Base-by-base conservation (phyloP, 805 yeast species). In the Ogataea neopini region DNA sequence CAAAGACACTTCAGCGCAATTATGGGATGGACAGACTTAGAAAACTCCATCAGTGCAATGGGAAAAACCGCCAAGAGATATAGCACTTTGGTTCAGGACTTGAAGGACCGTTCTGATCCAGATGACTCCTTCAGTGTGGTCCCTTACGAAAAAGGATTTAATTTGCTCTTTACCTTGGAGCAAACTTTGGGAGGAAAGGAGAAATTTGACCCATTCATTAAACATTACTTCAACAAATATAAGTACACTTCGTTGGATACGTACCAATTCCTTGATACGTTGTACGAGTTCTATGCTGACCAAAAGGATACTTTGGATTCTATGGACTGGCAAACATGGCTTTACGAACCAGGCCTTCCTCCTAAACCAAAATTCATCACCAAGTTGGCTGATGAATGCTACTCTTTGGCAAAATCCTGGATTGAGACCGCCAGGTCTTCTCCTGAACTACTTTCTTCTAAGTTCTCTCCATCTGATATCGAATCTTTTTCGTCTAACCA, bases 121-220 rank as follows among this genome's bases (percentile, higher is more conserved):
- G 97, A 90, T 67, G 96, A 89, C 58, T 84, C 95, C 0, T 90
- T 88, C 67, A 82, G 89, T 28, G 74, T 86, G 1, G 95, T 90
- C 39, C 96, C 96, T 2, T 90, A 90, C 67, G 97, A 90, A 64
- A 89, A 89, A 66, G 97, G 97, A 6, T 86, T 84, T 58, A 88
- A 85, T 56, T 75, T 90, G 59, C 72, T 91, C 49, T 87, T 80
- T 69, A 80, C 81, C 57, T 73, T 90, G 43, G 97, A 91, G 68
- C 76, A 74, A 40, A 62, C 73, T 30, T 70, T 90, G 9, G 91
- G 92, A 36, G 88, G 92, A 39, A 90, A 88, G 32, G 73, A 72
- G 18, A 76, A 66, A 14, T 90, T 88, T 63, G 95, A 88, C 64
- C 84, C 86, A 42, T 90, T 87, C 61, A 83, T 90, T 58, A 87